Percentiles rank a stretch among this genome's conserved stretches.
phyloP scores from a whole-genome alignment of 306 rosid genomes.

The Cicer yamashitae region DNA sequence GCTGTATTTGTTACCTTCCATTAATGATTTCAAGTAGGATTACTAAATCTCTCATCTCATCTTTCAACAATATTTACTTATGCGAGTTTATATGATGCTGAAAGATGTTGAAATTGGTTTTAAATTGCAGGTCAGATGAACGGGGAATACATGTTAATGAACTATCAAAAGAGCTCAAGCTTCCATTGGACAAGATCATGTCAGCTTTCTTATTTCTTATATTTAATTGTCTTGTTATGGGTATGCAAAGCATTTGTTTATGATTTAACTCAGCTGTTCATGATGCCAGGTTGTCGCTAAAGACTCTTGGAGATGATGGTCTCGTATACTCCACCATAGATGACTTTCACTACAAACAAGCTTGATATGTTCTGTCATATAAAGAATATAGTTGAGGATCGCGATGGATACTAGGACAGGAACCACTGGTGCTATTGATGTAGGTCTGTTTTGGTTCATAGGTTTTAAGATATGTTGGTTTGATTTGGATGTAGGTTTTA shows the following conservation, averaged over 20 bases:
- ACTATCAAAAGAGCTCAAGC: constrained; percentile 71
- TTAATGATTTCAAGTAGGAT: constrained; percentile 33
- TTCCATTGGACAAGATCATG: constrained; percentile 81
- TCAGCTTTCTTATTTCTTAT: constrained; percentile 47
- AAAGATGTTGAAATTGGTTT: constrained; percentile 12
- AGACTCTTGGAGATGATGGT: constrained; percentile 84
- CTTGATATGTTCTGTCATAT: constrained; percentile 47
- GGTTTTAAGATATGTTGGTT: constrained; percentile 27
- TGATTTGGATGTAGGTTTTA: constrained; percentile 11
- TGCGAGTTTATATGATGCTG: neutral
- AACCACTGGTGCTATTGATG: constrained; percentile 22
- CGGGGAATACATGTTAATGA: constrained; percentile 79
- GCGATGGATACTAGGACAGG: constrained; percentile 31
- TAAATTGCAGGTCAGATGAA: constrained; percentile 66
- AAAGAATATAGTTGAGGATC: neutral
- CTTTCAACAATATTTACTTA: neutral
- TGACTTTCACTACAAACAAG: constrained; percentile 85
- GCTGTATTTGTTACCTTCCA: neutral
- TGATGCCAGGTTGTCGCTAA: constrained; percentile 69
- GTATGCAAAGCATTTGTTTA: neutral
- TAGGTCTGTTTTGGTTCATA: constrained; percentile 12
- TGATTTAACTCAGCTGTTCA: constrained; percentile 36
- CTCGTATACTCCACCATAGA: constrained; percentile 84
- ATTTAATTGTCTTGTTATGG: neutral
- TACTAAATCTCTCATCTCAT: neutral